Conservation (phyloP, 2,329 filamentous ascomycete genomes). For the Diatrype stigma region DNA sequence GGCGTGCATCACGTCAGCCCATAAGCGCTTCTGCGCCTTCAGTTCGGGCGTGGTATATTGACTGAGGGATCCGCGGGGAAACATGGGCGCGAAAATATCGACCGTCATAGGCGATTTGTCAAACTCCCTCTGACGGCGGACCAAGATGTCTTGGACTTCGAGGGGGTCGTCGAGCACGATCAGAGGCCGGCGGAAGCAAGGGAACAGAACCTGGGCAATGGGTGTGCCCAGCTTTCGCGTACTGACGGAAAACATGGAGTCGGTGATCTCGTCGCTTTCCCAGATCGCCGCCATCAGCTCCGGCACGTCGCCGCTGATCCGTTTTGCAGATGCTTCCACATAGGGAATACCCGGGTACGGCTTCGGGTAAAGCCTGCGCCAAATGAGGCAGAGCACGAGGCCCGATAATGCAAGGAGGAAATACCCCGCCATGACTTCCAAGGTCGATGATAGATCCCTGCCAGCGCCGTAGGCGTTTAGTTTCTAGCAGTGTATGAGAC, state of each 20-base stretch:
- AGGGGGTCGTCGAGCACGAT: constrained; percentile 15
- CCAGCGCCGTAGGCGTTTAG: not conserved
- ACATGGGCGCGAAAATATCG: constrained; percentile 19
- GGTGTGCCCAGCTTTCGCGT: constrained; percentile 7
- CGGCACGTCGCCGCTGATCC: constrained; percentile 9
- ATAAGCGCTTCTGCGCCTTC: constrained; percentile 22
- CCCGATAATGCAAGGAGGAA: not conserved
- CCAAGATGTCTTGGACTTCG: constrained; percentile 16
- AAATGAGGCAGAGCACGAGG: not conserved
- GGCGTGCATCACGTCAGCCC: constrained; percentile 26
- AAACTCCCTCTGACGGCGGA: constrained; percentile 23
- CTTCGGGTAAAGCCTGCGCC: constrained; percentile 8
- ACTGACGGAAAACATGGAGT: constrained; percentile 5
- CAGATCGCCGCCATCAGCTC: constrained; percentile 4
- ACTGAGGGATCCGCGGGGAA: constrained; percentile 21
- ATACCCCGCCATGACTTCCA: not conserved
- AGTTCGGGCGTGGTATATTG: constrained; percentile 24
- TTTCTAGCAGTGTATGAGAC: not conserved
- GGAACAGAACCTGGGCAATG: constrained; percentile 11
- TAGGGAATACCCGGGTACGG: constrained; percentile 13
- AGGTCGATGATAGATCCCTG: not conserved
- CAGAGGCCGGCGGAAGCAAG: constrained; percentile 12
- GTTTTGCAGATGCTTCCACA: constrained; percentile 9
- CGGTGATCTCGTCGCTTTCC: constrained; percentile 5
- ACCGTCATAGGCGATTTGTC: constrained; percentile 22